These are phyloP conservation scores for Candida maesae DNA, from an alignment of 805 yeast species.

Conservation along the genomic window DNA sequence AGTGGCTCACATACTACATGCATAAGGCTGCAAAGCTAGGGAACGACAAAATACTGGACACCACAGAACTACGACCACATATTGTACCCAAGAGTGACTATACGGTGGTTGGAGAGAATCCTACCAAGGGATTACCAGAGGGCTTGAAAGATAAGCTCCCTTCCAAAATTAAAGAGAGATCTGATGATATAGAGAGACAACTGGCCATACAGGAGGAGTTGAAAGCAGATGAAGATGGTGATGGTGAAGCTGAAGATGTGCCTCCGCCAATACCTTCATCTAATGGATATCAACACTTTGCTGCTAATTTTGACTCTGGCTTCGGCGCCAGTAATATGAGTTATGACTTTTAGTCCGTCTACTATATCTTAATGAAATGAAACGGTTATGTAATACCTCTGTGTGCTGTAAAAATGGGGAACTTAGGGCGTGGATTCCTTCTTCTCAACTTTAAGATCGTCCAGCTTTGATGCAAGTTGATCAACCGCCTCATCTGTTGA, in stretches of 20 bases:
- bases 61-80: slow-evolving; percentile 18
- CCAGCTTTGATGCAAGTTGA: slow-evolving; percentile 3
- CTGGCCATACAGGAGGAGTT: neutral
- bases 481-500: slow-evolving; percentile 1
- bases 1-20: slow-evolving; percentile 33
- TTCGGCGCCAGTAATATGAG: neutral
- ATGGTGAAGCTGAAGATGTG: neutral
- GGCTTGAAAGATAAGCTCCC: slow-evolving; percentile 18
- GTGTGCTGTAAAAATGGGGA: too few relatives aligned
- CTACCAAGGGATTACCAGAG: slow-evolving; percentile 7
- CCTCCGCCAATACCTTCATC: neutral
- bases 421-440: too few relatives aligned
- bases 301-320: neutral
- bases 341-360: neutral
- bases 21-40: slow-evolving; percentile 27
- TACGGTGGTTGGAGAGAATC: slow-evolving; percentile 11
- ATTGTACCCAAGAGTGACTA: slow-evolving; percentile 13
- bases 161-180: slow-evolving; percentile 3
- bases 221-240: too few relatives aligned
- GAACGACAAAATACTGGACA: slow-evolving; percentile 19
- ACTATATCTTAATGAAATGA: too few relatives aligned
- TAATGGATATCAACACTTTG: neutral
- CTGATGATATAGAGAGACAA: neutral
- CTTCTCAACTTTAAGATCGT: slow-evolving; percentile 3
- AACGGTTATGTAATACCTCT: too few relatives aligned